A percentile compares a stretch with the other conserved stretches of the same genome.
These are phyloP conservation scores for Eucalyptus lansdowneana DNA, from an alignment of 345 rosid genomes.

Conservation along the genomic window DNA sequence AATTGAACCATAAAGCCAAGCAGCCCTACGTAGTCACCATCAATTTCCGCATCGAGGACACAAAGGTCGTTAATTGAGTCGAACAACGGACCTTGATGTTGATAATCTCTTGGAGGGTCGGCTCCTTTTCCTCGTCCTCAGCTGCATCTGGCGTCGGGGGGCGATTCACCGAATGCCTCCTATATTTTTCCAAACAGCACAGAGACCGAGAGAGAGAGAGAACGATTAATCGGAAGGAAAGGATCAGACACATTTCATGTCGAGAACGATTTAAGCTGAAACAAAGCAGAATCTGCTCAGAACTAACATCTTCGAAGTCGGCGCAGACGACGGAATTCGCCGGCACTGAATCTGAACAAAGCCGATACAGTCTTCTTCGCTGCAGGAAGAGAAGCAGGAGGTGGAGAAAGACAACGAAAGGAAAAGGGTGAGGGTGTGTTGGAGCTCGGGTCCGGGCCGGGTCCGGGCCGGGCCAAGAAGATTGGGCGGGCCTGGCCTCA, in stretches of 20 bases:
- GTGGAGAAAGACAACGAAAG: background rate
- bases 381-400: background rate
- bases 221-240: background rate
- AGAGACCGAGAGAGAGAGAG: background rate
- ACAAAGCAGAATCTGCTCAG: background rate
- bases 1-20: background rate
- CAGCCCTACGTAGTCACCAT: background rate
- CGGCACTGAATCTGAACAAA: background rate
- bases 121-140: constrained; percentile 12
- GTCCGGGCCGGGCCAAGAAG: background rate
- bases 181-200: background rate
- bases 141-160: constrained; percentile 33
- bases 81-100: constrained; percentile 16
- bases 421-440: too few relatives aligned
- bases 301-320: background rate
- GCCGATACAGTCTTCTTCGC: background rate
- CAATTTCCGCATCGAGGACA: background rate
- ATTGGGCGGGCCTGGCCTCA: background rate
- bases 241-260: background rate
- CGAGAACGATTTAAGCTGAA: background rate
- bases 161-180: constrained; percentile 39
- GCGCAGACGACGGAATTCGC: background rate
- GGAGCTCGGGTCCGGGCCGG: background rate
- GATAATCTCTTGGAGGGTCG: constrained; percentile 21
- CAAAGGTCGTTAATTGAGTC: background rate